These are phyloP conservation scores for Ambrosiella beaveri DNA, from an alignment of 2,329 filamentous ascomycete genomes.

Conservation along the genomic window DNA sequence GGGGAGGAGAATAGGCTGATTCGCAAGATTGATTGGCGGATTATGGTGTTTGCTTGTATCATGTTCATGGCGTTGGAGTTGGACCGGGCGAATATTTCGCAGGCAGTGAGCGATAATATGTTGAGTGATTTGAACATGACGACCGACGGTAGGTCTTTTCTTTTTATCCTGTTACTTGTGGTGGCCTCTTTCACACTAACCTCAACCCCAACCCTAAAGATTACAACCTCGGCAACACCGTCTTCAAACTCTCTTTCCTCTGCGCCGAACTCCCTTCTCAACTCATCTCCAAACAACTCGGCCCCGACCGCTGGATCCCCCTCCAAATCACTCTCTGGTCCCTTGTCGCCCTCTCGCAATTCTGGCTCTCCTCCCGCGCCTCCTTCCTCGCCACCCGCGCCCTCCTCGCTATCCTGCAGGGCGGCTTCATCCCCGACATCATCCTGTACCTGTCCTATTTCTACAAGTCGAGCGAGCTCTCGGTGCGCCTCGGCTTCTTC, in stretches of 20 bases:
- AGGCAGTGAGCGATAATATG: slow-evolving; percentile 32
- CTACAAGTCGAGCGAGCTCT: slow-evolving; percentile 25
- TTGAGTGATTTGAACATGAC: slow-evolving; percentile 25
- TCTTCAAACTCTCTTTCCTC: slow-evolving; percentile 20
- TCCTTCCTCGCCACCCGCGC: slow-evolving; percentile 25
- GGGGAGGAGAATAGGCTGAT: slow-evolving; percentile 22
- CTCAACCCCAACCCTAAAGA: slow-evolving; percentile 15
- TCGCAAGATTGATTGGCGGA: slow-evolving; percentile 25
- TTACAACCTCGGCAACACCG: slow-evolving; percentile 21
- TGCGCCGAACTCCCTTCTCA: slow-evolving; percentile 36
- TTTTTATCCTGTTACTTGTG: not conserved
- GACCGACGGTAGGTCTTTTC: slow-evolving; percentile 22
- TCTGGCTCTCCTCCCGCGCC: slow-evolving; percentile 22
- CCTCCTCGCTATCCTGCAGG: slow-evolving; percentile 26
- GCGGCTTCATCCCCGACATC: slow-evolving; percentile 28
- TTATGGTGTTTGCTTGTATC: slow-evolving; percentile 30
- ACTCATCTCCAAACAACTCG: slow-evolving; percentile 39
- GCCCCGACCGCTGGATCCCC: slow-evolving; percentile 43
- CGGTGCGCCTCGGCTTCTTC: slow-evolving; percentile 24
- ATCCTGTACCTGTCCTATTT: slow-evolving; percentile 29
- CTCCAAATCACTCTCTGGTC: slow-evolving; percentile 40
- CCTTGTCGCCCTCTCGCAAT: slow-evolving; percentile 32
- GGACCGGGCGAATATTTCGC: slow-evolving; percentile 29
- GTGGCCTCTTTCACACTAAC: not conserved
- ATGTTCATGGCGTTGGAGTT: slow-evolving; percentile 28